A percentile compares a stretch with the other conserved stretches of the same genome.
Conservation (phyloP, 345 rosid genomes). For the Sonneratia caseolaris region DNA sequence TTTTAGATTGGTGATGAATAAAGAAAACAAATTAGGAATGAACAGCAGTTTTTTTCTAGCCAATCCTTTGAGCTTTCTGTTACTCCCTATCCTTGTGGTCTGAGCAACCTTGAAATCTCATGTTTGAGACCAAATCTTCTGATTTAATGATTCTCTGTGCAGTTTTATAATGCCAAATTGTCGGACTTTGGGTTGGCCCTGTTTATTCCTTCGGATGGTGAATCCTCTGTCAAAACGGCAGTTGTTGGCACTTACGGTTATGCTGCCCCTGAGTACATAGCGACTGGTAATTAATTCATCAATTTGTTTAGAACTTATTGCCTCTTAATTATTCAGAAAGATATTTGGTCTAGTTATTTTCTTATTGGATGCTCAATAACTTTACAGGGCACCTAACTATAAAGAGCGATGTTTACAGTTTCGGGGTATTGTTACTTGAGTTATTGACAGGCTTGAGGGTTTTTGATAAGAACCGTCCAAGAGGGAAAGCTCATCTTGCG, state of each 20-base stretch:
- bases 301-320: not conserved
- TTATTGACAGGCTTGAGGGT: not conserved
- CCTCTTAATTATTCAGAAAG: not conserved
- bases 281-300: constrained; percentile 5
- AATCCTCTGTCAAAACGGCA: constrained; percentile 4
- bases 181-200: constrained; percentile 17
- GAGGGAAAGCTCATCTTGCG: not conserved
- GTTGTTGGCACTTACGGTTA: constrained; percentile 11
- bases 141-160: not conserved
- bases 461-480: not conserved
- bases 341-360: not conserved
- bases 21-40: no score
- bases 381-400: not conserved
- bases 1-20: no score
- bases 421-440: constrained; percentile 6
- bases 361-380: not conserved
- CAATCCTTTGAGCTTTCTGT: not conserved
- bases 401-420: constrained; percentile 5
- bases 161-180: constrained; percentile 10
- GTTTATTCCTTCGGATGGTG: constrained; percentile 3
- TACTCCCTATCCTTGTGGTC: not conserved
- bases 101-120: not conserved
- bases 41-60: not conserved
- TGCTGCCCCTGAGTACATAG: constrained; percentile 11
- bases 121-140: not conserved